Evolutionary conservation across 805 yeast species (phyloP).

Genomic region (Yarrowia keelungensis): DNA sequence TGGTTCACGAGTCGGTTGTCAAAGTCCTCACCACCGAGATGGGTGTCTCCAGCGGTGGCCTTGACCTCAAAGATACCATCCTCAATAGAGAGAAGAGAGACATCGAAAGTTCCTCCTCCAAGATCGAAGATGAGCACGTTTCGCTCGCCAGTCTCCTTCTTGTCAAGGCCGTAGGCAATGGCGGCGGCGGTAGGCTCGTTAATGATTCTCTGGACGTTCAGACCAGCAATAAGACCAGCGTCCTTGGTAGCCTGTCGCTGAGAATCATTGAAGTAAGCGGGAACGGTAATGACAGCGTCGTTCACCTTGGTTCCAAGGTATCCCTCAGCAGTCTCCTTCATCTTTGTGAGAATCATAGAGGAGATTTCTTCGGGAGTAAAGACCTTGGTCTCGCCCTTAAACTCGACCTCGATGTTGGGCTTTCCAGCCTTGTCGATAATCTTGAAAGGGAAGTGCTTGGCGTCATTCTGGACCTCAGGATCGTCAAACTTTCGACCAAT

Average conservation of each 20-base stretch:
- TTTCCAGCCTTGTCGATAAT: constrained; percentile 14
- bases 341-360: constrained; percentile 10
- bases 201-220: constrained; percentile 73
- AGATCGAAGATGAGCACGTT: constrained; percentile 76
- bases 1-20: constrained; percentile 79
- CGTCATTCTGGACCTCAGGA: constrained; percentile 15
- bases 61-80: constrained; percentile 97
- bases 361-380: constrained; percentile 13
- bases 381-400: constrained; percentile 7
- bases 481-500: constrained; percentile 77
- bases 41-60: constrained; percentile 91
- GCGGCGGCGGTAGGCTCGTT: constrained; percentile 99
- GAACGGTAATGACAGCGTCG: constrained; percentile 14
- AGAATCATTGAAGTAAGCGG: constrained; percentile 15
- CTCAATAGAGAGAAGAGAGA: constrained; percentile 86
- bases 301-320: constrained; percentile 12
- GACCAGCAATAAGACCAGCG: constrained; percentile 9
- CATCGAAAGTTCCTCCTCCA: constrained; percentile 75
- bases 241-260: constrained; percentile 10
- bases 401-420: constrained; percentile 17
- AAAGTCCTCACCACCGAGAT: constrained; percentile 54
- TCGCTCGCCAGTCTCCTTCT: constrained; percentile 73
- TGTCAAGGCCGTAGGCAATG: constrained; percentile 91
- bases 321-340: constrained; percentile 15
- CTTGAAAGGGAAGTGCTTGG: constrained; percentile 15